phyloP scores from a whole-genome alignment of 306 rosid species.

The Vigna mungo region DNA sequence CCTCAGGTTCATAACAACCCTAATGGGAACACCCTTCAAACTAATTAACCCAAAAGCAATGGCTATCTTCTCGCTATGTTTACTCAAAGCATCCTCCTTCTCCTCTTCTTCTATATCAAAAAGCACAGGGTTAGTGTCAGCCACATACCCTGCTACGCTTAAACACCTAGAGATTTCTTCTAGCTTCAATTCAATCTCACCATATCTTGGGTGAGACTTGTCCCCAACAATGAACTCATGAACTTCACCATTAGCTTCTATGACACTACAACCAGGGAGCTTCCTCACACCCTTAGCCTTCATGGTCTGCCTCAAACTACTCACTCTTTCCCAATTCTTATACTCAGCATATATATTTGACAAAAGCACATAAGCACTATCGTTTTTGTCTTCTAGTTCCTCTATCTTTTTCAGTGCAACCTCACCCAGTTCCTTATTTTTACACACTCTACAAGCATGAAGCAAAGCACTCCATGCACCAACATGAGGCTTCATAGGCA shows the following conservation, averaged over 20 bases:
- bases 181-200: constrained; percentile 58
- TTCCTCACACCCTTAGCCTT: constrained; percentile 61
- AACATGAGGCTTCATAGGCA: constrained; percentile 68
- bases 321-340: constrained; percentile 58
- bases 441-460: constrained; percentile 63
- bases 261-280: constrained; percentile 73
- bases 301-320: constrained; percentile 55
- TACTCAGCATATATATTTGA: constrained; percentile 72
- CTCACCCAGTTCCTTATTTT: constrained; percentile 58
- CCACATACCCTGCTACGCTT: constrained; percentile 57
- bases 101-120: constrained; percentile 73
- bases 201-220: constrained; percentile 59
- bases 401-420: constrained; percentile 56
- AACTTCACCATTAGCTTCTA: constrained; percentile 70
- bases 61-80: constrained; percentile 55
- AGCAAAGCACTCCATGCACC: constrained; percentile 80
- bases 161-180: constrained; percentile 58
- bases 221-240: constrained; percentile 72
- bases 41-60: constrained; percentile 69
- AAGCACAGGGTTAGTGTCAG: constrained; percentile 57
- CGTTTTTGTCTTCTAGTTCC: constrained; percentile 63
- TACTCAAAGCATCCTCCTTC: constrained; percentile 64
- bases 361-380: constrained; percentile 63
- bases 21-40: constrained; percentile 36
- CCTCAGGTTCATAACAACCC: constrained; percentile 43